These are phyloP conservation scores for Magnaporthiopsis rhizophila DNA, from an alignment of 2,329 filamentous ascomycete species.

Conservation along the genomic window DNA sequence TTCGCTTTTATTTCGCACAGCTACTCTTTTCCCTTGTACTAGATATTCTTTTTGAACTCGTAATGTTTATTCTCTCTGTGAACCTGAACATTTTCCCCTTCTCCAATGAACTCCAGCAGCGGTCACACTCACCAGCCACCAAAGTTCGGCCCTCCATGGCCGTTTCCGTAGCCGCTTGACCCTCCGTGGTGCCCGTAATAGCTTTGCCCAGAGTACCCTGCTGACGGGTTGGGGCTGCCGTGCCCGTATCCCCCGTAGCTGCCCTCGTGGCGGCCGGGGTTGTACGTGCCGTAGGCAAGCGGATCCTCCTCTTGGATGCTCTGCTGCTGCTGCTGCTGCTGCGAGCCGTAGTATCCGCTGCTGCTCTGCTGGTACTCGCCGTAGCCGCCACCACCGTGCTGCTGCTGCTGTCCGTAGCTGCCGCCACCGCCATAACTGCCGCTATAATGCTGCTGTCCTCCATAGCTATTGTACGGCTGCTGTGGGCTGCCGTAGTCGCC, in stretches of 20 bases:
- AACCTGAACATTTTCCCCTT: too few species aligned
- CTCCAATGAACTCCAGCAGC: too few species aligned
- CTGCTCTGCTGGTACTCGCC: background rate
- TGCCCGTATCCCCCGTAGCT: background rate
- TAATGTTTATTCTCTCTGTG: background rate
- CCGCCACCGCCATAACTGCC: background rate
- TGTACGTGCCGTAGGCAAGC: background rate
- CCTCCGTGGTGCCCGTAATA: background rate
- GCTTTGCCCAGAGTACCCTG: too few species aligned
- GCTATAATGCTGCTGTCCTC: background rate
- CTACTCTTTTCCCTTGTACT: background rate
- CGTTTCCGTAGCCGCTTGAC: background rate
- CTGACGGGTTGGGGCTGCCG: too few species aligned
- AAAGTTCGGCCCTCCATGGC: background rate
- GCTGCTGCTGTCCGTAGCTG: background rate
- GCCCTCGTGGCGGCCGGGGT: background rate
- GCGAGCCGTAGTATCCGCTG: background rate
- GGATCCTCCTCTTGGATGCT: background rate
- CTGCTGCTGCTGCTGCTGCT: background rate
- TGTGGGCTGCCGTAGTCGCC: background rate
- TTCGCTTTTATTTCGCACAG: background rate
- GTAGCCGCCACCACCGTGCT: background rate
- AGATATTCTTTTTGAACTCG: too few species aligned
- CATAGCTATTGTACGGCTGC: background rate
- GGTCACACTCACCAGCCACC: background rate